phyloP scores from a whole-genome alignment of 768 basidiomycete species.

The Symmetrospora coprosmae region DNA sequence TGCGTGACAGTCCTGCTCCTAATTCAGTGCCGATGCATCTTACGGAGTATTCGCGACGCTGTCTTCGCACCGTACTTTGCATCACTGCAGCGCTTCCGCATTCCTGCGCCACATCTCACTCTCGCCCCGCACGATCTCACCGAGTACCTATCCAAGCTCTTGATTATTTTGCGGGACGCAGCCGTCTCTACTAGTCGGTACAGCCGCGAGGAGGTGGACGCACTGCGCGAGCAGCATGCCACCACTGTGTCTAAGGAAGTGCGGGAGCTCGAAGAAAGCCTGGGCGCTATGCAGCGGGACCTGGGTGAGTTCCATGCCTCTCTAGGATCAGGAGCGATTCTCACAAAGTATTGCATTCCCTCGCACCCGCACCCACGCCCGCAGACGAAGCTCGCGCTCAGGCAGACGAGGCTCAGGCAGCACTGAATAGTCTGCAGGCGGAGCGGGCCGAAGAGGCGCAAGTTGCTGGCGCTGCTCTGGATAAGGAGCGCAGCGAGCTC shows the following conservation, averaged over 20 bases:
- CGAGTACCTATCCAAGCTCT: neutral
- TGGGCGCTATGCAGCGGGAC: conserved; percentile 4
- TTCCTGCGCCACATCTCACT: neutral
- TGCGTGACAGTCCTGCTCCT: neutral
- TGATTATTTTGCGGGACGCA: conserved; percentile 1
- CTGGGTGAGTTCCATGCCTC: neutral
- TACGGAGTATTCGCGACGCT: neutral
- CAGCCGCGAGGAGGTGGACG: neutral
- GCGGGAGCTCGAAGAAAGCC: neutral
- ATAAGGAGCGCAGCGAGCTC: no score
- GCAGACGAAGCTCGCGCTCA: neutral
- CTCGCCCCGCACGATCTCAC: conserved; percentile 3
- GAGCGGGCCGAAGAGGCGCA: neutral
- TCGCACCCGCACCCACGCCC: neutral
- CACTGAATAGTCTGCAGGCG: neutral
- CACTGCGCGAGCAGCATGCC: neutral
- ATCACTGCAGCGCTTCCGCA: neutral
- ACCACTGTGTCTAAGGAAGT: neutral
- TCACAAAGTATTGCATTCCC: no score
- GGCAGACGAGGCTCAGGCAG: neutral
- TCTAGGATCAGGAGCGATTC: neutral
- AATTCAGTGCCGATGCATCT: neutral
- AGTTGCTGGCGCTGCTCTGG: neutral
- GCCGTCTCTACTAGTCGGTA: neutral
- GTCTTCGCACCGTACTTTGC: neutral